Evolutionary conservation across 2,329 filamentous ascomycete genomes (phyloP).

Genomic region (Pyrenophora seminiperda): DNA sequence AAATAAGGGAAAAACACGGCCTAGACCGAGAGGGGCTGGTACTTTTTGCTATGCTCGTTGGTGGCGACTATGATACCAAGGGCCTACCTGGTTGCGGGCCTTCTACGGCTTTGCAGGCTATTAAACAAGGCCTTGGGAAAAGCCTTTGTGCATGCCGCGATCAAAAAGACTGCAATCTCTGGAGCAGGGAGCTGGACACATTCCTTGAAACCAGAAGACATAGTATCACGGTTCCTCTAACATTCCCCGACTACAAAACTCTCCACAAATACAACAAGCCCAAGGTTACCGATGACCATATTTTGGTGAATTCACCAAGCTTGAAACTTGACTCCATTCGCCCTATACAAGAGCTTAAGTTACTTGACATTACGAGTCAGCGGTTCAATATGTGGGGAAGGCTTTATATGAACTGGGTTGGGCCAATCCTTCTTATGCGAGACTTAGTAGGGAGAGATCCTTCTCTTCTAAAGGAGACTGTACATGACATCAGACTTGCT

Average conservation of each 20-base stretch:
- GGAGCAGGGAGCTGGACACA: slow-evolving; percentile 33
- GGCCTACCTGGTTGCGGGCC: slow-evolving; percentile 48
- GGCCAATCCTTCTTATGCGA: slow-evolving; percentile 44
- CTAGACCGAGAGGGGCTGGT: slow-evolving; percentile 48
- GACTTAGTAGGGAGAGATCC: slow-evolving; percentile 18
- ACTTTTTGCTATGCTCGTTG: slow-evolving; percentile 49
- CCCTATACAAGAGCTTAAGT: slow-evolving; percentile 41
- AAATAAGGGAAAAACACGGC: slow-evolving; percentile 33
- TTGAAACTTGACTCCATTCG: slow-evolving; percentile 38
- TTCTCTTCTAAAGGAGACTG: slow-evolving; percentile 18
- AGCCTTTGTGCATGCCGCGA: slow-evolving; percentile 31
- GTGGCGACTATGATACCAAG: slow-evolving; percentile 51
- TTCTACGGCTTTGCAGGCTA: slow-evolving; percentile 33
- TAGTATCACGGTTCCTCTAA: slow-evolving; percentile 16
- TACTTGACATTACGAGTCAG: slow-evolving; percentile 42
- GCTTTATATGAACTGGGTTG: slow-evolving; percentile 48
- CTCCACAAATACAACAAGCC: slow-evolving; percentile 48
- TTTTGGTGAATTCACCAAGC: slow-evolving; percentile 33
- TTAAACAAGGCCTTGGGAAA: slow-evolving; percentile 37
- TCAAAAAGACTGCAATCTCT: slow-evolving; percentile 28
- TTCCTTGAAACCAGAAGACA: slow-evolving; percentile 11
- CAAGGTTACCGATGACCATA: slow-evolving; percentile 39
- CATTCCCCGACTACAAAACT: slow-evolving; percentile 31
- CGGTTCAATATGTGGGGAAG: slow-evolving; percentile 49
- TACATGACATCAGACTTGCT: slow-evolving; percentile 39